phyloP scores from a whole-genome alignment of 306 rosid species.

The Sophora flavescens region DNA sequence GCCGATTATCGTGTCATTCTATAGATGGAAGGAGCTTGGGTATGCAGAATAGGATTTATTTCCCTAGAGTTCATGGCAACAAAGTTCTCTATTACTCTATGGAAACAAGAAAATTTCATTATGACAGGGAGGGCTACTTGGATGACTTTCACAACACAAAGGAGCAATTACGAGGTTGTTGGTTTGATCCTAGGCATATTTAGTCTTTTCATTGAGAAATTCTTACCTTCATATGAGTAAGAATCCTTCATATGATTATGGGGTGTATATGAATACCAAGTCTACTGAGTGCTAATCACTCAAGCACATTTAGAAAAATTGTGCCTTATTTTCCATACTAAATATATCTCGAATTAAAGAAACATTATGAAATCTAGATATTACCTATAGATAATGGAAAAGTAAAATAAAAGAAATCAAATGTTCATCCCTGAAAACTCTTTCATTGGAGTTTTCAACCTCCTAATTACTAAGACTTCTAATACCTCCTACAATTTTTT shows the following conservation, averaged over 20 bases:
- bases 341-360: no score
- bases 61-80: conserved; percentile 4
- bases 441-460: no score
- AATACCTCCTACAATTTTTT: no score
- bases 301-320: no score
- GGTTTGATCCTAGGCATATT: neutral
- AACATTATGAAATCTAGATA: no score
- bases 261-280: no score
- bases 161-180: neutral
- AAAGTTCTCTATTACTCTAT: neutral
- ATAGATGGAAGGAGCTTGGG: neutral
- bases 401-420: no score
- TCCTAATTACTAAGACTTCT: no score
- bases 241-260: neutral
- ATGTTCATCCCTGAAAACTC: no score
- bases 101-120: conserved; percentile 20
- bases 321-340: no score
- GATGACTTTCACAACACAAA: neutral
- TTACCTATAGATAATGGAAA: no score
- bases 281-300: no score
- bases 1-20: neutral
- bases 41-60: conserved; percentile 6
- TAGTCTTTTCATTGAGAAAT: neutral
- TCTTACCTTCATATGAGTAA: neutral
- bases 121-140: neutral